A percentile compares a stretch with the other conserved stretches of the same genome.
Conservation (phyloP, 495 filamentous ascomycete genomes). For the Tuber calosporum region DNA sequence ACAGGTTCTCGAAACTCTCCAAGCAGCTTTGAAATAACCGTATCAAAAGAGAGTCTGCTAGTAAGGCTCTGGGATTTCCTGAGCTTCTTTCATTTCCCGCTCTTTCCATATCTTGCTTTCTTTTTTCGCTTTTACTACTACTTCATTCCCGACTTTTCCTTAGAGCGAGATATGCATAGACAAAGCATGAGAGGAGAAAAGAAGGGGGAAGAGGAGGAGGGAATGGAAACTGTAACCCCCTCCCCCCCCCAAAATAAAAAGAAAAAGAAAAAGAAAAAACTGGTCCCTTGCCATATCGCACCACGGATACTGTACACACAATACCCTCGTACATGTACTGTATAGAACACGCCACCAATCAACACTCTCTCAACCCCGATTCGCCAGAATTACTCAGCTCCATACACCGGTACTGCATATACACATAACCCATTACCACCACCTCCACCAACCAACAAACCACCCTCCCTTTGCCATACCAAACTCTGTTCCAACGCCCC, state of each 20-base stretch:
- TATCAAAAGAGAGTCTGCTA: neutral
- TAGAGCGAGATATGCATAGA: neutral
- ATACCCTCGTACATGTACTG: neutral
- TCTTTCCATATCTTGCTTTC: neutral
- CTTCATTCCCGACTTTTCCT: neutral
- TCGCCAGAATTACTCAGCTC: neutral
- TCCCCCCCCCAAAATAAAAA: too few species aligned
- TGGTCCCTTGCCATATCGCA: neutral
- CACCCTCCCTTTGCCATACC: neutral
- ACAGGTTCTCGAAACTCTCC: constrained; percentile 67
- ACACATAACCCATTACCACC: neutral
- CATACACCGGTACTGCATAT: neutral
- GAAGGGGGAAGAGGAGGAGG: neutral
- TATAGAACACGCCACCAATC: neutral
- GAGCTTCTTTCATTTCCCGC: neutral
- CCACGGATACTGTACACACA: neutral
- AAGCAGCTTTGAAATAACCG: constrained; percentile 57
- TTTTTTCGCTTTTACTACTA: neutral
- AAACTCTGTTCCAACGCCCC: neutral
- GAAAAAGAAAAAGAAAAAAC: neutral
- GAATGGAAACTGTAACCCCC: neutral
- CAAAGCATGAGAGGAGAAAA: neutral
- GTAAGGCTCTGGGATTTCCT: neutral
- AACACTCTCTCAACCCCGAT: neutral
- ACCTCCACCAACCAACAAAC: neutral